Evolutionary conservation across 768 basidiomycete species (phyloP), one percentile per base, ranked within the genome.

Genomic region (Epithele typhae): DNA sequence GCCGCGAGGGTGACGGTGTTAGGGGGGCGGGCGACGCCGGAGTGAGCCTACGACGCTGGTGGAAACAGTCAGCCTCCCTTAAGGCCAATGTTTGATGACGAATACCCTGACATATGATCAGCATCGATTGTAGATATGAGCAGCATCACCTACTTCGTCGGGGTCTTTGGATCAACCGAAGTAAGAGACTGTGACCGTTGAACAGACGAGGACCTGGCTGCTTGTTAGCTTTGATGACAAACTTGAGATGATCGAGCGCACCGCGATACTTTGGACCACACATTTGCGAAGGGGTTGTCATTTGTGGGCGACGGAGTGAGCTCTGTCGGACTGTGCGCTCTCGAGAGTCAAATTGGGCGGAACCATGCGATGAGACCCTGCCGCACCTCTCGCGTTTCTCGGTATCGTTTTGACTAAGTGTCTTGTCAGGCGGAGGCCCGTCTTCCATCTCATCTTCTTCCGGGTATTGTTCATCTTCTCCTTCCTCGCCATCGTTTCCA

Each of bases 391-490:
- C 27, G 7, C 27, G 27, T 30, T 30, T 7, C 27, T 7, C 27
- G 27, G 27, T 7, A 30, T 30, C 27, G 27, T 30, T 14, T 14
- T 55, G 57, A 4, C n/a, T n/a, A n/a, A n/a, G n/a, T n/a, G n/a
- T n/a, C n/a, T 51, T 32, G 17, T 54, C 57, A 6, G 57, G 56
- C 3, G 51, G 54, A 1, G 65, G 64, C 0, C 66, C 64, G 4
- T 64, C 65, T 35, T 71, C 67, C 25, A 68, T 68, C 7, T 62
- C 65, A 7, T 63, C 59, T 39, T 69, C 58, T 17, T 64, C 62
- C 14, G 53, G 40, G 40, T 59, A 56, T 21, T 60, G 46, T n/a
- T 64, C 62, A 15, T 53, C 40, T 41, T 58, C 55, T 19, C 58
- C 40, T 12, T 48, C 51, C 15, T 52, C 51, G 8, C 36, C 56